Evolutionary conservation across 148 eudicot genomes (phyloP).

Genomic region (Tetragonia tetragonoides): DNA sequence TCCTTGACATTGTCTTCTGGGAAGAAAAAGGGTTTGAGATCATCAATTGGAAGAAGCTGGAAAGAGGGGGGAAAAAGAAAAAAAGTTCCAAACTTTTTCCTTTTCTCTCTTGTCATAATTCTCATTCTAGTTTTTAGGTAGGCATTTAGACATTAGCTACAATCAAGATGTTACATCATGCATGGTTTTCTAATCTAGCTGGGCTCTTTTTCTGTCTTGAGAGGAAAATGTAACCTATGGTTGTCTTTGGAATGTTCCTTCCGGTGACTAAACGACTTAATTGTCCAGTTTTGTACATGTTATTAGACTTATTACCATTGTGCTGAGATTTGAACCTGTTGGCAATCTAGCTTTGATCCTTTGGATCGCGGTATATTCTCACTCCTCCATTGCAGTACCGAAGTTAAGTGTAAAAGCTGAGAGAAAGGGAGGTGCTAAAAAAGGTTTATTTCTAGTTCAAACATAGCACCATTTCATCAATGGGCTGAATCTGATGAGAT

Average conservation of each 20-base stretch:
- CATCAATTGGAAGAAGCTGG: background rate
- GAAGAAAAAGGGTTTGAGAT: background rate
- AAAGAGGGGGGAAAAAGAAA: background rate
- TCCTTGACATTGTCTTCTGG: constrained; percentile 13
- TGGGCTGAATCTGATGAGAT: no score
- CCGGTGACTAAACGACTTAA: constrained; percentile 12
- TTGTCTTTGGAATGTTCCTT: constrained; percentile 11
- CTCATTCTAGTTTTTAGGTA: constrained; percentile 11
- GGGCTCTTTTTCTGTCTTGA: constrained; percentile 12
- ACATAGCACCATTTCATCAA: background rate
- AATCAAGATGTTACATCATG: background rate
- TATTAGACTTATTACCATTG: no score
- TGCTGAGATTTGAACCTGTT: background rate
- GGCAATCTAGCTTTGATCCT: background rate
- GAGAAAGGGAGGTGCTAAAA: no score
- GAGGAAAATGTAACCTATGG: constrained; percentile 8
- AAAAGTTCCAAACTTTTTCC: background rate
- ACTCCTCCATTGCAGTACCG: background rate
- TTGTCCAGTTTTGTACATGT: constrained; percentile 8
- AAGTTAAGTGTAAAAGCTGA: background rate
- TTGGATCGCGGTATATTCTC: background rate
- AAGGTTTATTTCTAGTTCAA: no score
- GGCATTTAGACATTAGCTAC: background rate
- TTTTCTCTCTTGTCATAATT: background rate
- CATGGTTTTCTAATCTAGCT: background rate